Conservation (phyloP, 306 rosid genomes). For the Cicer yamashitae region DNA sequence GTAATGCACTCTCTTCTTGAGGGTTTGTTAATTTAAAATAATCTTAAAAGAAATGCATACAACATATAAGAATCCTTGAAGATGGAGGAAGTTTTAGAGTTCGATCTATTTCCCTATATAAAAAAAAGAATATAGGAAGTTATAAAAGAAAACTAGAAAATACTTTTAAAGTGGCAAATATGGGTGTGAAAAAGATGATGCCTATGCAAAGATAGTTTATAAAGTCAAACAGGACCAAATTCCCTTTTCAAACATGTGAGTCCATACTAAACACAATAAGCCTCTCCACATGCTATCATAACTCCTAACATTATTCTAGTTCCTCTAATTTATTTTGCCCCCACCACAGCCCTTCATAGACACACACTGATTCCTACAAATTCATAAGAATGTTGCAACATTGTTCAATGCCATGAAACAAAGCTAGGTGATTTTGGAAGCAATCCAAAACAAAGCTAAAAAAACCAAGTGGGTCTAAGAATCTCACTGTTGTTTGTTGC, state of each 20-base stretch:
- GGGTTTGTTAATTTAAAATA: no score
- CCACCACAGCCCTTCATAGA: background rate
- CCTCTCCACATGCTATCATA: slow-evolving; percentile 34
- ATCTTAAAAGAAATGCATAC: no score
- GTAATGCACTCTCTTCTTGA: no score
- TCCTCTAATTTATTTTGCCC: slow-evolving; percentile 8
- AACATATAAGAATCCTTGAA: no score
- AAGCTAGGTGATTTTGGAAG: slow-evolving; percentile 30
- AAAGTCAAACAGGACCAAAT: slow-evolving; percentile 34
- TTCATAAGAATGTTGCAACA: slow-evolving; percentile 17
- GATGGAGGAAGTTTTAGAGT: no score
- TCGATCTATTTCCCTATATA: no score
- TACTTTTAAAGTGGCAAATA: slow-evolving; percentile 7
- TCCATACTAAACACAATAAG: slow-evolving; percentile 9
- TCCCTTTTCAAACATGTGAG: slow-evolving; percentile 17
- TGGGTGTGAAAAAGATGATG: slow-evolving; percentile 30
- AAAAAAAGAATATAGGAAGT: no score
- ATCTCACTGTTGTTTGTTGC: slow-evolving; percentile 37
- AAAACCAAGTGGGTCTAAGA: slow-evolving; percentile 28
- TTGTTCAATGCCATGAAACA: background rate
- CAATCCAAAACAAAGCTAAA: slow-evolving; percentile 1
- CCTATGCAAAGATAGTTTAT: slow-evolving; percentile 30
- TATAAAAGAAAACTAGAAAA: background rate
- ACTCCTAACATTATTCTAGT: slow-evolving; percentile 31
- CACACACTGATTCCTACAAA: slow-evolving; percentile 44